Evolutionary conservation across 2,329 filamentous ascomycete genomes (phyloP).

Genomic region (Colletotrichum truncatum): DNA sequence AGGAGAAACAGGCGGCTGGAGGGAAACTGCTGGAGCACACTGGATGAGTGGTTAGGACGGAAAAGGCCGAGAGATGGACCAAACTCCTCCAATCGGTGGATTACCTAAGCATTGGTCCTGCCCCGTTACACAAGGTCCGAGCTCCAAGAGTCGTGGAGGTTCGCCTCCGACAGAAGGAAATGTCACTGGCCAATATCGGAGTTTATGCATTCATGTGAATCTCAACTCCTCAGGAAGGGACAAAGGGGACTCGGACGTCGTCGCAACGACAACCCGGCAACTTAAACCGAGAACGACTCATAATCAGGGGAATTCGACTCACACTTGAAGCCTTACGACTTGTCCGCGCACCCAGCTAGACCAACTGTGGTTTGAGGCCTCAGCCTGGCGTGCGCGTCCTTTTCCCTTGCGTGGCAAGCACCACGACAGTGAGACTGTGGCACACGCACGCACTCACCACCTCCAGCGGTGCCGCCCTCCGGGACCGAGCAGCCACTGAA

Average conservation of each 20-base stretch:
- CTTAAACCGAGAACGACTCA: slow-evolving; percentile 6
- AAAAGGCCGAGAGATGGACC: not conserved
- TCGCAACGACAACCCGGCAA: not conserved
- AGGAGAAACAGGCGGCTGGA: too few species aligned
- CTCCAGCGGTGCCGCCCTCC: slow-evolving; percentile 2
- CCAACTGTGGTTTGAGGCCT: slow-evolving; percentile 1
- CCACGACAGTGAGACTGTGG: slow-evolving; percentile 1
- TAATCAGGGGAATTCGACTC: slow-evolving; percentile 11
- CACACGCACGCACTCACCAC: not conserved
- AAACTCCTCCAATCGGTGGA: not conserved
- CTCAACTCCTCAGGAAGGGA: not conserved
- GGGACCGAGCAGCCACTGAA: slow-evolving; percentile 11
- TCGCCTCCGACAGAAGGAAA: not conserved
- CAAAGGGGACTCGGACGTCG: not conserved
- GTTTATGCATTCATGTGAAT: not conserved
- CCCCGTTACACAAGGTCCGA: not conserved
- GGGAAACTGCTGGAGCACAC: too few species aligned
- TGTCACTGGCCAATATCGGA: slow-evolving; percentile 7
- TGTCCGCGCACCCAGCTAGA: slow-evolving; percentile 5
- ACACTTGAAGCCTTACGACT: slow-evolving; percentile 14
- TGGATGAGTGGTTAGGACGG: too few species aligned
- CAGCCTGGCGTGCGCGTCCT: slow-evolving; percentile 19
- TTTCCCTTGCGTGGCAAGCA: slow-evolving; percentile 14
- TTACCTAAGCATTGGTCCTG: not conserved
- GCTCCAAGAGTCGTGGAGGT: not conserved